Base-by-base conservation (phyloP, 805 yeast genomes). In the Starmerella ratchasimensis region DNA sequence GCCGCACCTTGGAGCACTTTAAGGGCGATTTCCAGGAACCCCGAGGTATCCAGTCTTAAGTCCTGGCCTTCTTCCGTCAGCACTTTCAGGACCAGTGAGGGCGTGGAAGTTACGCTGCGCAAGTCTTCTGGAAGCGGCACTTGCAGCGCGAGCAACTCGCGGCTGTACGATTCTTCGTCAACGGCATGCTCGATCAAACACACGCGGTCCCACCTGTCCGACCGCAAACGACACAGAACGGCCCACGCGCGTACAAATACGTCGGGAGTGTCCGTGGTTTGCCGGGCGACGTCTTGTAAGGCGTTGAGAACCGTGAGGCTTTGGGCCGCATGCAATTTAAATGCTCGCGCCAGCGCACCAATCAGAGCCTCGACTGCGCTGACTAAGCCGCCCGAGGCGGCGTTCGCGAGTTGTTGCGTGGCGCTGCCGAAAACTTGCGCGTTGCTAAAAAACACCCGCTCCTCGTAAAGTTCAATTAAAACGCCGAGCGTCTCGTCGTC, bases 1-100 rank as follows among this genome's bases (percentile, higher is more conserved):
- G 68, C 61, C 23, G 71, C 70, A 3, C 63, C 59, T 13, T 67
- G 65, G 44, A 80, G 51, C 0, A 74, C 62, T 2, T 58, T 56
- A 3, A 34, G 15, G 16, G 43, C 70, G 10, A 73, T 42, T 0
- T 61, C 51, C 7, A 78, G 54, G 77, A 84, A 71, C 13, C 54
- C 51, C 4, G 63, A 50, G n/a, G 72, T 58, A 43, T 71, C 72
- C 17, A 74, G 24, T 11, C 20, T 11, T 5, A 8, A 13, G 15
- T 10, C 33, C 9, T 24, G 24, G 4, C 23, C 20, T 3, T 17
- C 25, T 13, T 17, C 33, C 10, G 34, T 13, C 2, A 16, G 25
- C 4, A 29, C 14, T 24, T 40, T 39, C 20, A 51, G 63, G 30
- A 54, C 54, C 31, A 58, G 53, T 6, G 60, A 50, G 5, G 49